These are phyloP conservation scores for Daucus carota DNA, from an alignment of 129 eudicot species.

Conservation along the genomic window DNA sequence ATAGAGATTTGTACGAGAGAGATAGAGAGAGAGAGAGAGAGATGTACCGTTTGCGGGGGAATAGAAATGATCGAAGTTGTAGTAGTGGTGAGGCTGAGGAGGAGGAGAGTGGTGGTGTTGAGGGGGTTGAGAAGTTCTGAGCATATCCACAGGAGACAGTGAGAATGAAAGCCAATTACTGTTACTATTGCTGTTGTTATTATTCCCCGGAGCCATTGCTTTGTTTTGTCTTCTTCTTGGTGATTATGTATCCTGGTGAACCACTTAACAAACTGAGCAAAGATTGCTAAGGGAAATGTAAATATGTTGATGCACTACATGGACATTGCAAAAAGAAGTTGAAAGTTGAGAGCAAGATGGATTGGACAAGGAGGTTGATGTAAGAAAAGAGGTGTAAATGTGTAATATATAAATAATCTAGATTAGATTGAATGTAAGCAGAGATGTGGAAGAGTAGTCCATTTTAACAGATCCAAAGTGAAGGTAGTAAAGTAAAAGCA, in stretches of 20 bases:
- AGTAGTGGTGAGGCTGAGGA: slow-evolving; percentile 41
- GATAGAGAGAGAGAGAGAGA: not conserved
- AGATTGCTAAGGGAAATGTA: not conserved
- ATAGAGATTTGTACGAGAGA: not conserved
- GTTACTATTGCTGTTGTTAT: not conserved
- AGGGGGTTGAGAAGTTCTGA: slow-evolving; percentile 19
- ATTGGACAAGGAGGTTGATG: not conserved
- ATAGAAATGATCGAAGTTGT: slow-evolving; percentile 62
- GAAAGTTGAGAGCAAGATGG: too few species aligned
- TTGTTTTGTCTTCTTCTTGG: not conserved
- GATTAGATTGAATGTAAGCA: not conserved
- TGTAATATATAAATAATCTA: not conserved
- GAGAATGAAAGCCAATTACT: slow-evolving; percentile 56
- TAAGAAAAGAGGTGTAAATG: not conserved
- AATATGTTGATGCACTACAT: not conserved
- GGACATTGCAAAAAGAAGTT: not conserved
- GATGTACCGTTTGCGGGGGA: slow-evolving; percentile 35
- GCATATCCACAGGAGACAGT: slow-evolving; percentile 64
- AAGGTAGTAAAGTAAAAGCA: not conserved
- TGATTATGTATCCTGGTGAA: not conserved
- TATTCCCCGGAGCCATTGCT: slow-evolving; percentile 64
- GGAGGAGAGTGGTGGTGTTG: slow-evolving; percentile 28
- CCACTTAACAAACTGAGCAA: not conserved
- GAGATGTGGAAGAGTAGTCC: not conserved
- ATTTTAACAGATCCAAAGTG: slow-evolving; percentile 1